These are phyloP conservation scores for Tuber umbilicatum DNA, from an alignment of 495 filamentous ascomycete species.

Conservation along the genomic window DNA sequence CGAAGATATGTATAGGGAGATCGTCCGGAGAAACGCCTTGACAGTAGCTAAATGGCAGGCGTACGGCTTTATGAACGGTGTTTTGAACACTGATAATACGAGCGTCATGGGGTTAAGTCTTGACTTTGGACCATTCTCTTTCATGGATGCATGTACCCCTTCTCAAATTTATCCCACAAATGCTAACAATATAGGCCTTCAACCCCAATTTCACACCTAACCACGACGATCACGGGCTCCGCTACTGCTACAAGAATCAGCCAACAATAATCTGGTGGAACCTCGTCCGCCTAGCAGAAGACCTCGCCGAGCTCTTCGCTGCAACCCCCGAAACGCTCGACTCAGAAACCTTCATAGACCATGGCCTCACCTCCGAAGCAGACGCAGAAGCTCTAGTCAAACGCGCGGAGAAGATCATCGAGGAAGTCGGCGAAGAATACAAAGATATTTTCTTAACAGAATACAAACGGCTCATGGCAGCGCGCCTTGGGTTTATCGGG, in stretches of 20 bases:
- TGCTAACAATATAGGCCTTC: conserved; percentile 58
- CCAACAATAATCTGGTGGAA: conserved; percentile 99
- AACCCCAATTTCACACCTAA: conserved; percentile 93
- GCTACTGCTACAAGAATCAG: conserved; percentile 90
- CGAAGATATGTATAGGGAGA: conserved; percentile 76
- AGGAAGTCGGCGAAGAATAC: conserved; percentile 71
- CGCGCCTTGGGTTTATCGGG: conserved; percentile 64
- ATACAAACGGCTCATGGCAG: conserved; percentile 75
- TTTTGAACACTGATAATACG: conserved; percentile 94
- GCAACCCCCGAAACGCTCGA: conserved; percentile 59
- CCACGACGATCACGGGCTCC: conserved; percentile 80
- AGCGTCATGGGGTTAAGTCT: conserved; percentile 80
- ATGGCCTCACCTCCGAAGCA: conserved; percentile 63
- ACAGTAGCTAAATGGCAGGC: conserved; percentile 94
- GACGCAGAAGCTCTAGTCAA: conserved; percentile 59
- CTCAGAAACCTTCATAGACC: conserved; percentile 57
- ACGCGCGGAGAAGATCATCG: conserved; percentile 76
- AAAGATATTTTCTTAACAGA: conserved; percentile 75
- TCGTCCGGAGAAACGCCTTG: conserved; percentile 74
- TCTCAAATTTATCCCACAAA: neutral
- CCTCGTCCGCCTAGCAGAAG: conserved; percentile 81
- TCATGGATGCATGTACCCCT: conserved; percentile 51
- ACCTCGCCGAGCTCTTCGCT: conserved; percentile 82
- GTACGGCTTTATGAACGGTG: conserved; percentile 96
- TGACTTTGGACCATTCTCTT: conserved; percentile 94